Evolutionary conservation across 345 rosid genomes (phyloP).

Genomic region (Aegle marmelos): DNA sequence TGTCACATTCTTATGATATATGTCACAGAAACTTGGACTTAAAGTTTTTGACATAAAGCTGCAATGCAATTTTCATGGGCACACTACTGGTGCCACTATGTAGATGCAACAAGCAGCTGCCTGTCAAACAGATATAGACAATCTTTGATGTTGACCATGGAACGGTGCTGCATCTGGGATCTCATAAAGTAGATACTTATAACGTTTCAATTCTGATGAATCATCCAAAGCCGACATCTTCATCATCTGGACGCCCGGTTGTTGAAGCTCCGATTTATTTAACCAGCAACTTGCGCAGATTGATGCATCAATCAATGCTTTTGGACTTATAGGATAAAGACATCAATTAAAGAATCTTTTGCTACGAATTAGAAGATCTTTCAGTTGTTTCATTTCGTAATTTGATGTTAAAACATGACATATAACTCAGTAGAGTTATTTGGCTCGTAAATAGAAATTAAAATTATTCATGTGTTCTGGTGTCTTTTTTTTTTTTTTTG

Average conservation of each 20-base stretch:
- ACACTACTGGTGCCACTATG: conserved; percentile 27
- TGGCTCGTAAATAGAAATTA: background rate
- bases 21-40: conserved; percentile 25
- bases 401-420: too few species aligned
- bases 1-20: conserved; percentile 18
- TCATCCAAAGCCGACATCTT: background rate
- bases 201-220: background rate
- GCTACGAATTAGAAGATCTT: background rate
- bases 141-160: background rate
- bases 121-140: background rate
- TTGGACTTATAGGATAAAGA: background rate
- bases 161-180: background rate
- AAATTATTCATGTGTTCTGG: background rate
- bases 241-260: background rate
- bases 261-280: background rate
- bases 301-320: background rate
- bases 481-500: too few species aligned
- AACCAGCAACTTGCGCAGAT: background rate
- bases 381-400: background rate
- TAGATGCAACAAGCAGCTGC: background rate
- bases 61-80: conserved; percentile 26
- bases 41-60: conserved; percentile 36
- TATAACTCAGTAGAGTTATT: background rate
- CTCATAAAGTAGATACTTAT: background rate
- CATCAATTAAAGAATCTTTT: background rate